Evolutionary conservation across 805 yeast genomes (phyloP).

Genomic region (Lachancea waltii): DNA sequence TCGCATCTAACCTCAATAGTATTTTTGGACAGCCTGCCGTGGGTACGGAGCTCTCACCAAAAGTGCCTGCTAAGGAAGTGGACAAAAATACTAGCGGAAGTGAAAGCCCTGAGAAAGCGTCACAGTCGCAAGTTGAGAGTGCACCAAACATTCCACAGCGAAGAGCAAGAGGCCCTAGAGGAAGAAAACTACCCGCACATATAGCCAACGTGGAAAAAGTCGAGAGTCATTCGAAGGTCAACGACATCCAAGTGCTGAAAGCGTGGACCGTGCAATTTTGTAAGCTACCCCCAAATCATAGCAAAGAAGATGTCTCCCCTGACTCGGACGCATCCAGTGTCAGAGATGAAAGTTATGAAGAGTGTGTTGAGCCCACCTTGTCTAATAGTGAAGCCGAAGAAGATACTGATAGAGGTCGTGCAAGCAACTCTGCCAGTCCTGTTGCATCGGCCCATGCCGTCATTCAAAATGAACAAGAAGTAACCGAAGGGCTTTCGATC

Average conservation of each 20-base stretch:
- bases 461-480: too few relatives aligned
- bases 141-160: slow-evolving; percentile 31
- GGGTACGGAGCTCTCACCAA: slow-evolving; percentile 30
- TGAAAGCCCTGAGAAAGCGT: too few relatives aligned
- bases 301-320: neutral
- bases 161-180: slow-evolving; percentile 69
- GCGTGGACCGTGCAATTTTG: slow-evolving; percentile 18
- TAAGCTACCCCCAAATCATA: neutral
- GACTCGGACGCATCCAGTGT: too few relatives aligned
- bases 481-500: too few relatives aligned
- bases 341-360: too few relatives aligned
- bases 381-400: too few relatives aligned
- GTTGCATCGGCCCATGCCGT: too few relatives aligned
- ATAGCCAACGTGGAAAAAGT: slow-evolving; percentile 37
- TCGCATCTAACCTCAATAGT: slow-evolving; percentile 56
- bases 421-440: too few relatives aligned
- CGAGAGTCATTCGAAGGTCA: slow-evolving; percentile 15
- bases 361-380: too few relatives aligned
- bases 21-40: slow-evolving; percentile 53
- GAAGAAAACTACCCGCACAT: slow-evolving; percentile 56
- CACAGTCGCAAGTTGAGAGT: neutral
- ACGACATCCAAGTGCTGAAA: slow-evolving; percentile 19
- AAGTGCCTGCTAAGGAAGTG: slow-evolving; percentile 16
- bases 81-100: too few relatives aligned
- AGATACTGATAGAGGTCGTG: too few relatives aligned